Conservation (phyloP, 176 grass and related monocot genomes). For the Eremochloa ophiuroides region DNA sequence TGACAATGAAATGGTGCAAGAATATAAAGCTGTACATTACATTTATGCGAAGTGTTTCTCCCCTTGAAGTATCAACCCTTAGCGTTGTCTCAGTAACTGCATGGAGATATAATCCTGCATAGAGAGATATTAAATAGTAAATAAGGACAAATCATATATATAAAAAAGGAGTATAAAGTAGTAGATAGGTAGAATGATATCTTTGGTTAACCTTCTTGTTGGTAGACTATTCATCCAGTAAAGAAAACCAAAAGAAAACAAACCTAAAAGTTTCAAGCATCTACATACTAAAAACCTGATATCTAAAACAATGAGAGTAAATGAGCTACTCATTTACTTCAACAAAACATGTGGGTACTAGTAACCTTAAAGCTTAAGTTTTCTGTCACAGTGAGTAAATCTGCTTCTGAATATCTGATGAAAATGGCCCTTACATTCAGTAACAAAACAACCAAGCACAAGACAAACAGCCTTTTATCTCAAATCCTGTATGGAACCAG, state of each 20-base stretch:
- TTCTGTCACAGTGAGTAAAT: neutral
- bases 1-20: neutral
- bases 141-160: neutral
- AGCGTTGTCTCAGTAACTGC: slow-evolving; percentile 82
- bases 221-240: neutral
- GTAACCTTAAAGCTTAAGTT: neutral
- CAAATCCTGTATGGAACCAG: neutral
- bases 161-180: neutral
- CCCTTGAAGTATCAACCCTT: slow-evolving; percentile 88
- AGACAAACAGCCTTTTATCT: neutral
- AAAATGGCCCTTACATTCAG: neutral
- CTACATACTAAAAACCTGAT: neutral
- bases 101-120: slow-evolving; percentile 93
- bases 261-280: neutral
- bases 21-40: slow-evolving; percentile 43
- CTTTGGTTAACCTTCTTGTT: neutral
- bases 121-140: slow-evolving; percentile 1
- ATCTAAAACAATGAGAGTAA: neutral
- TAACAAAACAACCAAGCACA: neutral
- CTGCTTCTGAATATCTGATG: neutral
- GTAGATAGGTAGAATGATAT: neutral
- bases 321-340: no score
- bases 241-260: neutral
- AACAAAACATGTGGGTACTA: no score
- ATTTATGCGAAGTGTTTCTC: slow-evolving; percentile 88